Evolutionary conservation across 1,284 basidiomycete genomes (phyloP), one percentile per base, ranked within the genome.

Genomic region (Volvariella volvacea): DNA sequence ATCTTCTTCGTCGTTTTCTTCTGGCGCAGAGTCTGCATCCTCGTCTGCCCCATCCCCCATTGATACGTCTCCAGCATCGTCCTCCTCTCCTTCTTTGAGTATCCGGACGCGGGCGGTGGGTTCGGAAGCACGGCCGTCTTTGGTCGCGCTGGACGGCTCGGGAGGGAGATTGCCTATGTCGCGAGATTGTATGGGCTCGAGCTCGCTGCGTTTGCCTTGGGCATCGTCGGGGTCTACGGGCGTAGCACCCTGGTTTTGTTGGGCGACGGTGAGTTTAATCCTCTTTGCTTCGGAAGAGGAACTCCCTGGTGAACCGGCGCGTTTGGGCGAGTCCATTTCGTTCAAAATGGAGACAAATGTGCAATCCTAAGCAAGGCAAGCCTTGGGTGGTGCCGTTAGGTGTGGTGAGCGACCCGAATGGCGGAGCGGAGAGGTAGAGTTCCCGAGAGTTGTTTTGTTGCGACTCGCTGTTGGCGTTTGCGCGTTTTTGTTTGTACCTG

Each of bases 1-100:
- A 64, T 90, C 87, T 54, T 89, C 87, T 9, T 77, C 78, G 56
- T 82, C 82, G 57, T 85, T 82, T 52, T 79, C 78, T 52, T 86
- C 83, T 45, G 84, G 80, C 17, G 70, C 85, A 4, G 80, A 84
- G 45, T 80, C 83, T 3, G 60, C 75, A 54, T 84, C 82, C 48
- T 87, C 82, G 51, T 88, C 78, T 12, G 61, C 74, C 14, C 75
- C 80, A 45, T 85, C 83, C 16, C 70, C 82, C 86, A 85, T 88
- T 28, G 78, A 84, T 48, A 86, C 79, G 59, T 83, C 83, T 4
- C 68, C 77, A 21, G 55, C 57, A 58, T 83, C 82, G 2, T 83
- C 83, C 10, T 76, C 81, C 28, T 80, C 80, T 3, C 68, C 76
- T 34, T 78, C 72, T 54, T 80, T 82, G 38, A 83, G 54, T 25